Percentiles rank a stretch among this genome's conserved stretches.
Evolutionary conservation across 1,284 basidiomycete species (phyloP).

Genomic region (Cyathus olla): DNA sequence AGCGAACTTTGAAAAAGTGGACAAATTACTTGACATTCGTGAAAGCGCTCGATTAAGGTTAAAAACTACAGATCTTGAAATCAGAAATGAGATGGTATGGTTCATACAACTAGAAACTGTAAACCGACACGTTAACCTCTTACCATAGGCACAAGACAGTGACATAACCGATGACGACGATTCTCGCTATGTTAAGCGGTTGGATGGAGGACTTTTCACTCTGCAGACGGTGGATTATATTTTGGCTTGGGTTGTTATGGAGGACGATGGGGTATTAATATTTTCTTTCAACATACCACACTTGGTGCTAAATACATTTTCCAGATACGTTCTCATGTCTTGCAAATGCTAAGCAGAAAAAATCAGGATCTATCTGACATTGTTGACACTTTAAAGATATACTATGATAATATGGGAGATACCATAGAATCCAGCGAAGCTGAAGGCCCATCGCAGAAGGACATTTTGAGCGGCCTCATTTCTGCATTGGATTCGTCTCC

Average conservation of each 20-base stretch:
- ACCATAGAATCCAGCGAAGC: slow-evolving; percentile 43
- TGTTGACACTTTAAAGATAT: slow-evolving; percentile 71
- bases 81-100: slow-evolving; percentile 62
- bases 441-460: slow-evolving; percentile 65
- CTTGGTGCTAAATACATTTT: not conserved
- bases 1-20: slow-evolving; percentile 90
- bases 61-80: slow-evolving; percentile 68
- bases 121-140: too few species aligned
- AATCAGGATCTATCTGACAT: slow-evolving; percentile 76
- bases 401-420: slow-evolving; percentile 80
- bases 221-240: slow-evolving; percentile 95
- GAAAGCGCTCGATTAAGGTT: slow-evolving; percentile 76
- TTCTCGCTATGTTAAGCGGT: slow-evolving; percentile 83
- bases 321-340: slow-evolving; percentile 80
- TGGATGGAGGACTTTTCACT: slow-evolving; percentile 91
- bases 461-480: slow-evolving; percentile 79
- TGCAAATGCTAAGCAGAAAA: slow-evolving; percentile 81
- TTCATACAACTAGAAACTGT: too few species aligned
- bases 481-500: slow-evolving; percentile 60
- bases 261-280: slow-evolving; percentile 92
- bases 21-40: slow-evolving; percentile 91
- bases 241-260: slow-evolving; percentile 96
- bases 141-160: too few species aligned
- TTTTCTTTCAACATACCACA: slow-evolving; percentile 3
- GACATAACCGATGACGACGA: slow-evolving; percentile 62